Conservation (phyloP, 805 yeast species). For the Nakazawaea peltata region DNA sequence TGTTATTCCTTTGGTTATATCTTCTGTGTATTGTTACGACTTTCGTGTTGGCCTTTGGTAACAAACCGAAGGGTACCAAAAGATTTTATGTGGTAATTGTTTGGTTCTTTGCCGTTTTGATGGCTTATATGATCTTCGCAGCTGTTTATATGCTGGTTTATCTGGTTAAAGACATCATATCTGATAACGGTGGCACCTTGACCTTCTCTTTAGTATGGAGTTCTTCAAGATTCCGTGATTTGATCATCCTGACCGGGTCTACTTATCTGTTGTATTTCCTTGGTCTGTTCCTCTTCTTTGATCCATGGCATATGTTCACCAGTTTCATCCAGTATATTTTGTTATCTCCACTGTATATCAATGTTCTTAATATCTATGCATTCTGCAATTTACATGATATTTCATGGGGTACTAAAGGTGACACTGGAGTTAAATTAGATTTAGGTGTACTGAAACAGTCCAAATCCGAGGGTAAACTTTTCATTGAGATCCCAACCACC, state of each 20-base stretch:
- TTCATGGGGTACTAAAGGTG: constrained; percentile 97
- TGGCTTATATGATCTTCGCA: constrained; percentile 86
- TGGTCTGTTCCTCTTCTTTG: constrained; percentile 74
- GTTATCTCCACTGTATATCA: constrained; percentile 83
- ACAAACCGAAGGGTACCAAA: constrained; percentile 87
- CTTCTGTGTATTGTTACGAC: constrained; percentile 74
- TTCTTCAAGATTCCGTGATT: constrained; percentile 72
- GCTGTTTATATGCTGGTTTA: constrained; percentile 73
- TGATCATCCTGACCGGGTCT: constrained; percentile 77
- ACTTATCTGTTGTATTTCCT: constrained; percentile 77
- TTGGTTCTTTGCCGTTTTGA: constrained; percentile 73
- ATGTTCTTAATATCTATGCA: constrained; percentile 88
- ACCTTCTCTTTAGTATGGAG: constrained; percentile 42
- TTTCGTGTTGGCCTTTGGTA: constrained; percentile 87
- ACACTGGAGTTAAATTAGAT: constrained; percentile 51
- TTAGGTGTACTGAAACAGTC: constrained; percentile 76
- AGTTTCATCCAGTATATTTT: constrained; percentile 78
- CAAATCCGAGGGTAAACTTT: constrained; percentile 50
- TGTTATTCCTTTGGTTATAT: constrained; percentile 79
- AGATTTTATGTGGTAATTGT: constrained; percentile 70
- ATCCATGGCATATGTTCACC: constrained; percentile 90
- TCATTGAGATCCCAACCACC: constrained; percentile 60
- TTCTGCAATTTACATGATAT: constrained; percentile 95
- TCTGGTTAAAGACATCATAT: constrained; percentile 33
- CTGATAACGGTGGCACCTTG: constrained; percentile 28